Conservation (phyloP, 208 protist species). For the Acanthamoeba culbertsoni region DNA sequence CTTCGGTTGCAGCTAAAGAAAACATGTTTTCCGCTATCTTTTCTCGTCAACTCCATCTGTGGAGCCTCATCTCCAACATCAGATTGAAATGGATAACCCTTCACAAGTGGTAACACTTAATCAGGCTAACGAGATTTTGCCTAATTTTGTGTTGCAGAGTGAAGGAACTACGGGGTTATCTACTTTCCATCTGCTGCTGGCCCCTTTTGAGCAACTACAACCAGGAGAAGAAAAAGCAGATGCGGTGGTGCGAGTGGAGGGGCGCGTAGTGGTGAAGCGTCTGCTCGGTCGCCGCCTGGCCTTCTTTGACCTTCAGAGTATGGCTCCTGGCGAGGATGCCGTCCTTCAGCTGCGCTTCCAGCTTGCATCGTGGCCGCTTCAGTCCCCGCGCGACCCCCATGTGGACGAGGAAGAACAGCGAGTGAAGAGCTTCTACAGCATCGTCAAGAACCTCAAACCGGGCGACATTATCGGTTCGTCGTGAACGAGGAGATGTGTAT, state of each 20-base stretch:
- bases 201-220: not conserved
- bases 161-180: too few relatives aligned
- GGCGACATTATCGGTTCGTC: not conserved
- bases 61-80: too few relatives aligned
- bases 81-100: too few relatives aligned
- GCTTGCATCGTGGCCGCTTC: not conserved
- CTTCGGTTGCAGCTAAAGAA: too few relatives aligned
- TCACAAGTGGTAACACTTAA: too few relatives aligned
- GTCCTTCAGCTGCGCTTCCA: not conserved
- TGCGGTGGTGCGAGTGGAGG: not conserved
- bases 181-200: not conserved
- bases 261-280: not conserved
- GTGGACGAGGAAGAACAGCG: not conserved
- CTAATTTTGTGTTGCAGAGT: too few relatives aligned
- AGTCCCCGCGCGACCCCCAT: too few relatives aligned
- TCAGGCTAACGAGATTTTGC: too few relatives aligned
- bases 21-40: too few relatives aligned
- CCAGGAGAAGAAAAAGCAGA: not conserved
- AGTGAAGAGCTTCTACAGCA: not conserved
- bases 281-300: not conserved
- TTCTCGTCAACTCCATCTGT: too few relatives aligned
- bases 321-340: not conserved
- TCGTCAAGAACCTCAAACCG: not conserved
- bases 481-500: not conserved
- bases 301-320: not conserved